A percentile compares a stretch with the other conserved stretches of the same genome.
These are phyloP conservation scores for Boletus subparvulus DNA, from an alignment of 768 basidiomycete species.

Conservation along the genomic window DNA sequence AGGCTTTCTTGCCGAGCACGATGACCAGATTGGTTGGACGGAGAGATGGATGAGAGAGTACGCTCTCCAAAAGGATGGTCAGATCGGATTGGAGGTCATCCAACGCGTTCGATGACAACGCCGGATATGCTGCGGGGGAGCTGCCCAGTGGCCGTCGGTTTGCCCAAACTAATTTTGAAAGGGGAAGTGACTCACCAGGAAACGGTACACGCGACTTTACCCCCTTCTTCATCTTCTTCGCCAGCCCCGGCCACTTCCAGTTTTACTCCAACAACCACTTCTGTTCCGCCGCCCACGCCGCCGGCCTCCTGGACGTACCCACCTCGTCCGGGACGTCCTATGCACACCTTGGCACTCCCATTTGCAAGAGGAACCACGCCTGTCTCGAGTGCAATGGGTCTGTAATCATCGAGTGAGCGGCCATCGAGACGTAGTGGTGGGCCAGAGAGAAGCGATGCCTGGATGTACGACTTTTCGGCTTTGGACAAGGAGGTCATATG, in stretches of 20 bases:
- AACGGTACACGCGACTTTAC: conserved; percentile 65
- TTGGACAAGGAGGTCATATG: conserved; percentile 53
- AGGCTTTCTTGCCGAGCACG: conserved; percentile 60
- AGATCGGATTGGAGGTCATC: conserved; percentile 81
- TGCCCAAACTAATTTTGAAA: too few species aligned
- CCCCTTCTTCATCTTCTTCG: conserved; percentile 51
- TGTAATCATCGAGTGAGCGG: conserved; percentile 62
- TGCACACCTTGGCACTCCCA: conserved; percentile 73
- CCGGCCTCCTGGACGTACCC: conserved; percentile 75
- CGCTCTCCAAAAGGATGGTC: conserved; percentile 58
- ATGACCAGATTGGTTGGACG: conserved; percentile 65
- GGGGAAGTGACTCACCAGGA: conserved; percentile 60
- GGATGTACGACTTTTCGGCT: conserved; percentile 76
- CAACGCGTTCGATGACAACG: conserved; percentile 56
- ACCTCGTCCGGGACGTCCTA: conserved; percentile 65
- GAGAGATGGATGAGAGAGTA: conserved; percentile 64
- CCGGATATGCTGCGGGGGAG: conserved; percentile 79
- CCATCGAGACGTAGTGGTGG: conserved; percentile 78
- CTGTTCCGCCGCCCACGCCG: conserved; percentile 76
- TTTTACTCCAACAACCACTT: conserved; percentile 75
- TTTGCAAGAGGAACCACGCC: conserved; percentile 80
- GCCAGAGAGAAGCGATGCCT: conserved; percentile 56
- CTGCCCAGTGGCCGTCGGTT: conserved; percentile 44
- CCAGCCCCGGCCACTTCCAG: conserved; percentile 66
- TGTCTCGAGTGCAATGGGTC: conserved; percentile 71